Percentiles rank a stretch among this genome's conserved stretches.
Evolutionary conservation across 2,329 filamentous ascomycete species (phyloP).

Genomic region (Monosporascus cannonballus): DNA sequence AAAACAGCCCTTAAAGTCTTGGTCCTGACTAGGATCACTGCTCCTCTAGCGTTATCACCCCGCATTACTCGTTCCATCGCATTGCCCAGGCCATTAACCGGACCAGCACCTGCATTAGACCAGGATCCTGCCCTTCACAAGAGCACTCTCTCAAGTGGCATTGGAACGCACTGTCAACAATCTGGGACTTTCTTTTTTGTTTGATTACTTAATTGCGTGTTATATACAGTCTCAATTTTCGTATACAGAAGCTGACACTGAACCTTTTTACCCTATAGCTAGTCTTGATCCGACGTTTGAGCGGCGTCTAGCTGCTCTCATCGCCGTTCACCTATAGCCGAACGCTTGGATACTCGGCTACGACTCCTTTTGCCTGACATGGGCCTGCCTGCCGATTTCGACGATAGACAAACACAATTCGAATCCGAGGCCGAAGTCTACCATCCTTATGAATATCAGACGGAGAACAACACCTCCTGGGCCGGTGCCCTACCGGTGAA

Average conservation of each 20-base stretch:
- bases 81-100: not conserved
- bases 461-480: constrained; percentile 81
- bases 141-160: no score
- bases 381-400: constrained; percentile 60
- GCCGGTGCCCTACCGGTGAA: constrained; percentile 92
- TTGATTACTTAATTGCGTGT: no score
- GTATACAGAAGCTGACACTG: not conserved
- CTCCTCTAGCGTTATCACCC: not conserved
- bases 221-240: no score
- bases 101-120: not conserved
- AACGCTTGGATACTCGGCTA: not conserved
- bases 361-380: constrained; percentile 56
- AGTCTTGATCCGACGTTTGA: constrained; percentile 3
- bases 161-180: no score
- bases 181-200: no score
- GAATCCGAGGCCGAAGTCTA: constrained; percentile 56
- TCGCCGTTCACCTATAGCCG: constrained; percentile 1
- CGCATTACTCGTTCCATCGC: not conserved
- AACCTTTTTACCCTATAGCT: not conserved
- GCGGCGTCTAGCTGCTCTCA: constrained; percentile 6
- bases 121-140: no score
- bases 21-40: not conserved
- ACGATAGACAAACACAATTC: constrained; percentile 59
- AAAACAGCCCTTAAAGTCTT: not conserved
- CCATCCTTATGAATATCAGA: constrained; percentile 78